These are phyloP conservation scores for Alternaria postmessia DNA, from an alignment of 2,329 filamentous ascomycete species.

Conservation along the genomic window DNA sequence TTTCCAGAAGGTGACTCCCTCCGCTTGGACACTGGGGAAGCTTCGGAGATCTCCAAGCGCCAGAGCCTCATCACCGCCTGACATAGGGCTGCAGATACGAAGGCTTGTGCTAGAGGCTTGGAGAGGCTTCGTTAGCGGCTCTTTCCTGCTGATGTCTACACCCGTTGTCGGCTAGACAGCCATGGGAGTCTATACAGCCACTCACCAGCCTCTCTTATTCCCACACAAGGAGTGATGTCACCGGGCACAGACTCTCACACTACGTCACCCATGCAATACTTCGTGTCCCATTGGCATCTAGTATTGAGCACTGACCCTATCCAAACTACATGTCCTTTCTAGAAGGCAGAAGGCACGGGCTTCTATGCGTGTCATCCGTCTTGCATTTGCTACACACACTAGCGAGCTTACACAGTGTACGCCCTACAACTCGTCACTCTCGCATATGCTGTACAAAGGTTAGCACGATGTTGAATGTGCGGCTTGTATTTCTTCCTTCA, in stretches of 20 bases:
- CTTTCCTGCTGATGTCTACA: neutral
- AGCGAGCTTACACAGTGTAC: neutral
- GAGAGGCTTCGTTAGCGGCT: neutral
- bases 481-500: neutral
- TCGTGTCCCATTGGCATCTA: neutral
- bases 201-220: neutral
- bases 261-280: neutral
- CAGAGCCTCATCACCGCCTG: constrained; percentile 1
- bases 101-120: neutral
- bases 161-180: neutral
- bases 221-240: neutral
- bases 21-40: neutral
- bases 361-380: neutral
- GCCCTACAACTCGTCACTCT: neutral
- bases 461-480: neutral
- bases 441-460: neutral
- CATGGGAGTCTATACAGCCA: neutral
- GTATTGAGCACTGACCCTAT: neutral
- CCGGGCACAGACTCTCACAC: neutral
- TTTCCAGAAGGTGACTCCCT: constrained; percentile 6
- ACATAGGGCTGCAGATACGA: constrained; percentile 1
- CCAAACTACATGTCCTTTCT: neutral
- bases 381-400: neutral
- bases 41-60: neutral
- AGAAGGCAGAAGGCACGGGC: neutral